Evolutionary conservation across 371 early-diverging fungal species (phyloP).

Genomic region (Mucor velutinosus): DNA sequence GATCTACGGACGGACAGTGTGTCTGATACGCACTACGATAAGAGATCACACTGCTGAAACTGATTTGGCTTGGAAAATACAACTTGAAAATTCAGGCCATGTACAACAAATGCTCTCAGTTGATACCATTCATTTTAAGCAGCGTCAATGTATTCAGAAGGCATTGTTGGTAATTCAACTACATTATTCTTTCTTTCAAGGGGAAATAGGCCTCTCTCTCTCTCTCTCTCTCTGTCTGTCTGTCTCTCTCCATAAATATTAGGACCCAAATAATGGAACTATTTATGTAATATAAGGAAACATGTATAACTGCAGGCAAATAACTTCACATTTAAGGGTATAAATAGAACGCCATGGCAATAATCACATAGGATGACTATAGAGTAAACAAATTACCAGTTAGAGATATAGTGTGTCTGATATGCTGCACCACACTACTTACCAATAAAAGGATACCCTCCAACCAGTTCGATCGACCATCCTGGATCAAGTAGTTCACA

Average conservation of each 20-base stretch:
- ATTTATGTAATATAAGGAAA: neutral
- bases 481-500: constrained; percentile 79
- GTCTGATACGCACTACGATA: neutral
- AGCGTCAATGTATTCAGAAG: neutral
- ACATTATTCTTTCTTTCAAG: neutral
- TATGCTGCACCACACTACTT: neutral
- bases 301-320: neutral
- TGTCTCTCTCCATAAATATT: neutral
- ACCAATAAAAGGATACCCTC: constrained; percentile 79
- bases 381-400: neutral
- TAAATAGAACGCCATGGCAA: constrained; percentile 20
- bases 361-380: constrained; percentile 20
- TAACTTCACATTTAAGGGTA: constrained; percentile 13
- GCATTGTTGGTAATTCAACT: neutral
- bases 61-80: neutral
- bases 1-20: neutral
- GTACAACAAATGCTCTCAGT: neutral
- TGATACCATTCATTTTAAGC: neutral
- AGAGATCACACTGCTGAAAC: neutral
- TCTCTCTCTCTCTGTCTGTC: too few species aligned
- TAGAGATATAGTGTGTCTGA: neutral
- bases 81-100: neutral
- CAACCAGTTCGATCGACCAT: constrained; percentile 81
- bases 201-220: neutral
- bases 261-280: neutral